Base-by-base conservation (phyloP, 805 yeast species). In the Saturnispora halmiae region DNA sequence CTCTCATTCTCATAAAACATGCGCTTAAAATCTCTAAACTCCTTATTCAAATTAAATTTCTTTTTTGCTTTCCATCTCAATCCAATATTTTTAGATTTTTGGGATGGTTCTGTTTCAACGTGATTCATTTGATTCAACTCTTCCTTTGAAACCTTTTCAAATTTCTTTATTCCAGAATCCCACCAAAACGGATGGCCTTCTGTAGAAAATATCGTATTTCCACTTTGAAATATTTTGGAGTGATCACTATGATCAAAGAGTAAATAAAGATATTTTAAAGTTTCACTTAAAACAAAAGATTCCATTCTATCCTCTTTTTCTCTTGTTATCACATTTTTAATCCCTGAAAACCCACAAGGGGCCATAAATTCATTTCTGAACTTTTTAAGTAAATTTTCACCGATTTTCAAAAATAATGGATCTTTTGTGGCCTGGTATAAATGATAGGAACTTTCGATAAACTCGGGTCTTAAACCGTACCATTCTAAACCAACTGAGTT, bases 381-480 rank as follows among this genome's bases (percentile, higher is more conserved):
- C 42, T 79, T 75, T 2, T 69, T 51, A 43, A 88, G 55, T 6
- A 84, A 64, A 21, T 76, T 67, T 45, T 74, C 75, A 2, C 96
- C 96, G 24, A 85, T 73, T 40, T 78, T 75, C 15, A 88, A 61
- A 56, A 79, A 87, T 53, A 86, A 68, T 2, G 95, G 95, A 56
- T 88, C 97, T 42, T 66, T 70, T 0, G 96, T 88, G 2, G 95
- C 94, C 31, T 82, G 65, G 53, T 81, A 87, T 13, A 88, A 61
- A 53, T 80, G 79, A 58, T 86, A 88, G 0, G 94, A 85, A 0
- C 94, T 82, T 56, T 88, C 97, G 32, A 85, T 71, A 50, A 87
- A 85, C 55, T 88, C 97, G 0, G 97, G 97, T 41, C 97, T 65
- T 33, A 88, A 64, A 2, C 96, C 95, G 53, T 85, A 88, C 96